Evolutionary conservation across 176 grass and related monocot genomes (phyloP).

Genomic region (Dendrocalamus sinicus): DNA sequence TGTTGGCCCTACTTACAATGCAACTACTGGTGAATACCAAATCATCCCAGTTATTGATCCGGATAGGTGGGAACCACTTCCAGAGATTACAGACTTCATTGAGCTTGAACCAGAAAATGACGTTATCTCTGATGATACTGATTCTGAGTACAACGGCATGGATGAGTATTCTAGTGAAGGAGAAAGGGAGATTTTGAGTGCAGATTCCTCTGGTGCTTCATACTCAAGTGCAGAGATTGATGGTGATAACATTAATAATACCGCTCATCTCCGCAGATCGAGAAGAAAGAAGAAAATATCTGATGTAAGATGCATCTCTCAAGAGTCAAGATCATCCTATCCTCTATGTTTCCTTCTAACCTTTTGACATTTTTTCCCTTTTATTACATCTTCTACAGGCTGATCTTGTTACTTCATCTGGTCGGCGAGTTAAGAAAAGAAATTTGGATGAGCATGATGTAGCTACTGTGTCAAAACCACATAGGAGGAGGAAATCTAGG

Average conservation of each 20-base stretch:
- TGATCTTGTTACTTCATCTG: conserved; percentile 82
- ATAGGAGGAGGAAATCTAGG: conserved; percentile 63
- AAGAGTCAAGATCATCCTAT: conserved; percentile 17
- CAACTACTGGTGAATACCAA: conserved; percentile 89
- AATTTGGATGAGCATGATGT: conserved; percentile 69
- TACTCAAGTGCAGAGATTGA: conserved; percentile 66
- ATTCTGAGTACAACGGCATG: conserved; percentile 93
- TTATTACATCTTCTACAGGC: conserved; percentile 56
- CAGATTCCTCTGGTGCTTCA: conserved; percentile 63
- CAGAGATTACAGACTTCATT: conserved; percentile 76
- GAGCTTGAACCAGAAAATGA: conserved; percentile 87
- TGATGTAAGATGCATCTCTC: conserved; percentile 55
- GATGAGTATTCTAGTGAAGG: conserved; percentile 79
- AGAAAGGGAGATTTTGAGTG: conserved; percentile 70
- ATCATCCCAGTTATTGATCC: conserved; percentile 83
- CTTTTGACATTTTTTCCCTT: conserved; percentile 22
- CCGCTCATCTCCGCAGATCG: conserved; percentile 65
- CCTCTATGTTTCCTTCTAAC: conserved; percentile 2
- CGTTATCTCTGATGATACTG: conserved; percentile 85
- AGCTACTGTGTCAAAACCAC: conserved; percentile 55
- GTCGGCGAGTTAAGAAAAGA: conserved; percentile 86
- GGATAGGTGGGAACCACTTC: conserved; percentile 94
- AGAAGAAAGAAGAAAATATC: conserved; percentile 78
- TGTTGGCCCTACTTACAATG: conserved; percentile 92
- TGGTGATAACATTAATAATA: conserved; percentile 47